A percentile compares a stretch with the other conserved stretches of the same genome.
phyloP scores from a whole-genome alignment of 257 asterid genomes.

The Gynochthodes officinalis region DNA sequence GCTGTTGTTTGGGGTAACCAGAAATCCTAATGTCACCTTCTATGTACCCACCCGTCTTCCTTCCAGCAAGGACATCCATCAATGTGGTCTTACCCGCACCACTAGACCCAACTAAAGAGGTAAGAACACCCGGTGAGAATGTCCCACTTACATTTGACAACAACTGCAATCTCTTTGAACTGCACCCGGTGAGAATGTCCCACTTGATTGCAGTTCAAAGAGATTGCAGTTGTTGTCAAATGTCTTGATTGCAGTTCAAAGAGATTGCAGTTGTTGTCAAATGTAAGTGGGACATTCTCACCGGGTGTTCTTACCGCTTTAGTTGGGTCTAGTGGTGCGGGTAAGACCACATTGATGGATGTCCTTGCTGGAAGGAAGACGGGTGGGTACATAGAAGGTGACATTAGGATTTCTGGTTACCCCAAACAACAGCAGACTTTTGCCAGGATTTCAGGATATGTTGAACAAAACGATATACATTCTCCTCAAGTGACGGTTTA shows the following conservation, averaged over 20 bases:
- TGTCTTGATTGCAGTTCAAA: too few species aligned
- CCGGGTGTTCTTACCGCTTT: conserved; percentile 91
- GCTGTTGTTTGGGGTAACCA: conserved; percentile 75
- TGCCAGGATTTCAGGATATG: conserved; percentile 89
- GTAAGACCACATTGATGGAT: conserved; percentile 95
- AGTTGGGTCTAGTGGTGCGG: conserved; percentile 94
- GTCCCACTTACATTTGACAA: conserved; percentile 75
- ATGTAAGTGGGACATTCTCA: conserved; percentile 77
- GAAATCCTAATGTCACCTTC: conserved; percentile 85
- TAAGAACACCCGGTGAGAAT: conserved; percentile 83
- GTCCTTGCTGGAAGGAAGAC: conserved; percentile 94
- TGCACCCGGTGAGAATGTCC: too few species aligned
- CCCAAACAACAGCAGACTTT: conserved; percentile 71
- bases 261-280: conserved; percentile 67
- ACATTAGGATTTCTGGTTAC: conserved; percentile 73
- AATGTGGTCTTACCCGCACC: conserved; percentile 97
- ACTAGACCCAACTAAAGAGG: conserved; percentile 86
- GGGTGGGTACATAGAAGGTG: conserved; percentile 84
- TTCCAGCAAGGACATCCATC: conserved; percentile 94
- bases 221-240: too few species aligned
- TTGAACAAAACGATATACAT: conserved; percentile 89
- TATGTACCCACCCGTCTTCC: conserved; percentile 82
- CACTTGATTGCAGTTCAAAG: conserved; percentile 50
- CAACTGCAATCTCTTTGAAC: conserved; percentile 68
- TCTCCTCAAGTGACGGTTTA: conserved; percentile 86